Evolutionary conservation across 1,284 basidiomycete genomes (phyloP).

Genomic region (Abortiporus biennis): DNA sequence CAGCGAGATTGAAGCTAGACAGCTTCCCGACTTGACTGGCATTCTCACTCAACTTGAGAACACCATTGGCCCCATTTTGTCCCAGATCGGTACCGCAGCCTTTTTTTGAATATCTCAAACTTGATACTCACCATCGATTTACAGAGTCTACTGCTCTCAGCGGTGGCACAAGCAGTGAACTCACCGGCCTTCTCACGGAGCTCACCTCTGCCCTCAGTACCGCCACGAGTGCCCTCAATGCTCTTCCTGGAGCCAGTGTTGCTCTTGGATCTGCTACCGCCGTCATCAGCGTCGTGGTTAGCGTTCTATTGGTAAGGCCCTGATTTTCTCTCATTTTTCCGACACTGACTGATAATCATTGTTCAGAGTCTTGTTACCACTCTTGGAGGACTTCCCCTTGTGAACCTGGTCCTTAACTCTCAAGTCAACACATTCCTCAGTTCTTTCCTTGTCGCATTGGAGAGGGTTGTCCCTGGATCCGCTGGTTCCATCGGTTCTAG

Average conservation of each 20-base stretch:
- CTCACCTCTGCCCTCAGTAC: neutral
- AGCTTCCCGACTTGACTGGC: neutral
- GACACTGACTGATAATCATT: no score
- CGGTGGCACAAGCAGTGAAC: conserved; percentile 1
- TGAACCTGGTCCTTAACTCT: no score
- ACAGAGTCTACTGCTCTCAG: neutral
- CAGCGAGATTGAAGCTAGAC: conserved; percentile 3
- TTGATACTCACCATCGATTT: neutral
- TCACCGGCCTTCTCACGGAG: neutral
- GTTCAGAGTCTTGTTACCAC: no score
- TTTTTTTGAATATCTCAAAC: neutral
- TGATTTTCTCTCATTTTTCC: no score
- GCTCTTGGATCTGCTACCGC: conserved; percentile 2
- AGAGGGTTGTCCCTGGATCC: no score
- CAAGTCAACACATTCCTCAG: no score
- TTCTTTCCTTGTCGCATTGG: no score
- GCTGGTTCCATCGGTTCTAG: no score
- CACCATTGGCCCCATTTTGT: neutral
- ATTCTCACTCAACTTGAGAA: neutral
- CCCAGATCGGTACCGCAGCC: neutral
- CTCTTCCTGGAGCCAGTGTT: neutral
- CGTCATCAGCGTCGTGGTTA: conserved; percentile 3
- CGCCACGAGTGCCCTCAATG: neutral
- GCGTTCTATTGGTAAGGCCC: conserved; percentile 5
- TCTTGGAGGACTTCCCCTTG: no score